Evolutionary conservation across 441 rosid genomes (phyloP), one percentile per base, ranked within the genome.

Genomic region (Isatis lusitanica): DNA sequence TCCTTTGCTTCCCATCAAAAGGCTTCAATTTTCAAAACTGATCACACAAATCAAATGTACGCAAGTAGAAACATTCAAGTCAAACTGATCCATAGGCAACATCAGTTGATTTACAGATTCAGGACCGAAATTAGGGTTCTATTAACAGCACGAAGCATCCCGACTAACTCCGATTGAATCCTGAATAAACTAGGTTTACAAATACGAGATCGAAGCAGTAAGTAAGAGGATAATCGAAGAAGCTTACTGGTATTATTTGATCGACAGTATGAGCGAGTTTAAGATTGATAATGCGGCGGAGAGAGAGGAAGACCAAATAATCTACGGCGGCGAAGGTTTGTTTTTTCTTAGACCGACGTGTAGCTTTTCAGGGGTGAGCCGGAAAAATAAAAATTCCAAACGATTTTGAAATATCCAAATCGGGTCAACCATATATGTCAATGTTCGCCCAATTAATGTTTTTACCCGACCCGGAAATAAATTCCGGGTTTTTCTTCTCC

Each of bases 1-100:
- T 21, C 94, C 88, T 82, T 89, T 88, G 79, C 95, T 90, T 78
- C 83, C 97, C 97, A 94, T 90, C 63, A 67, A 52, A 52, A 21
- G 10, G 52, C 35, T 51, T 48, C 33, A 68, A 57, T 10, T 1
- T 1, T 26, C 4, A 26, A 26, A 26, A 26, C 28, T 26, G 28
- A 21, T 21, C 24, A 21, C 24, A 21, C 24, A 21, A 21, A 21
- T 21, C 1, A 21, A 21, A 21, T 1, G 24, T 21, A 21, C 24
- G 24, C 24, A 21, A 21, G 24, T 21, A 21, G 24, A 21, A 21
- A 21, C 24, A 21, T 21, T 21, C 2, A 21, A 21, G 24, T 21
- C 24, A 21, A 21, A 21, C 24, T 21, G 2, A 21, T 21, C 24
- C 24, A 21, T 21, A 21, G 24, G 24, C 24, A 21, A 21, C 1